Evolutionary conservation across 257 asterid genomes (phyloP), one percentile per base, ranked within the genome.

Genomic region (Przewalskia tangutica): DNA sequence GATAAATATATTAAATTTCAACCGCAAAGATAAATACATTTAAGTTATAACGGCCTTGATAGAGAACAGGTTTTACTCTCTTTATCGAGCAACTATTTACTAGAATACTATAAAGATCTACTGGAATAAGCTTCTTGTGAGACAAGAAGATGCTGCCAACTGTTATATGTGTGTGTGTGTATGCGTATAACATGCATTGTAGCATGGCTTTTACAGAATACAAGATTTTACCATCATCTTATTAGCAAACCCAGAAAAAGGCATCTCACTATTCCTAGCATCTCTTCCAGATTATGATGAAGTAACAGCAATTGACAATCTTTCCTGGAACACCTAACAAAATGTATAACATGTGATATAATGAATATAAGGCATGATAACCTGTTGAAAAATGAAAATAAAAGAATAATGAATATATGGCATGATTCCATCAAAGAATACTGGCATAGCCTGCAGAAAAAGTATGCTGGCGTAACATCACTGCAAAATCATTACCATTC

Each of bases 321-420:
- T 87, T 79, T 84, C 80, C 85, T 50, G 75, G 76, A 89, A 89
- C 83, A 92, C 95, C 98, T 92, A 89, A 73, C 66, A 83, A 71
- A 80, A 80, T 10, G 32, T 46, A 20, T 48, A 20, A 73, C 40
- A 82, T 48, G 32, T 82, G 18, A 50, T 5, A 3, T 42, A 53
- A 77, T 50, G 46, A 78, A 75, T 17, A 55, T 55, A 17, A 16
- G 34, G 42, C 11, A n/a, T 32, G 66, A 7, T 27, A 66, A 48
- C 17, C 27, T 53, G 6, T 44, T 6, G 5, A 40, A 70, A 34
- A 56, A 20, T 18, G 14, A 32, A 53, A 4, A 9, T 38, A 4
- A 13, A 59, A 40, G 54, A 71, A 20, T 0, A 20, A 73, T 3
- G 75, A 65, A 34, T 65, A 7, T 34, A 65, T 34, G 75, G 11